Percentiles rank a stretch among this genome's conserved stretches.
Evolutionary conservation across 495 filamentous ascomycete genomes (phyloP).

Genomic region (Cryomyces minteri): DNA sequence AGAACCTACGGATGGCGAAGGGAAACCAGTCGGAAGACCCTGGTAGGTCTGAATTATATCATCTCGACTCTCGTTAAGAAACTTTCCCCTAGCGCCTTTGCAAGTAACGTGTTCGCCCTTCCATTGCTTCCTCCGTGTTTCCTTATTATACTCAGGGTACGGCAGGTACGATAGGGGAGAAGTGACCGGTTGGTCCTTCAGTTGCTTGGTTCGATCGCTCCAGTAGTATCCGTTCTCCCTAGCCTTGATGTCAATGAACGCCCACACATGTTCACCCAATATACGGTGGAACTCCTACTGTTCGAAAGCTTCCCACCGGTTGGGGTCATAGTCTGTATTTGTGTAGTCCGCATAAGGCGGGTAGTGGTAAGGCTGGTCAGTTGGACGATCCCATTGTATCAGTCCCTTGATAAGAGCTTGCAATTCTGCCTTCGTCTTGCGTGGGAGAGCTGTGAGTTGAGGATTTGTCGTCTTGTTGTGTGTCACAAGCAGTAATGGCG

Average conservation of each 20-base stretch:
- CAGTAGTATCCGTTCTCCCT: constrained; percentile 8
- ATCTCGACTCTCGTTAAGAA: constrained; percentile 25
- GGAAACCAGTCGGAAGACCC: constrained; percentile 21
- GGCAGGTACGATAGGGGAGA: constrained; percentile 22
- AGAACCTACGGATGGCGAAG: constrained; percentile 27
- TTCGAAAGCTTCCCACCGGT: constrained; percentile 20
- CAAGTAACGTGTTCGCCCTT: constrained; percentile 27
- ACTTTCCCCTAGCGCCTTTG: constrained; percentile 26
- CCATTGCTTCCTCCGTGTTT: constrained; percentile 24
- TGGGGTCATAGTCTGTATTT: constrained; percentile 19
- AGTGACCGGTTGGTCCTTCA: constrained; percentile 1
- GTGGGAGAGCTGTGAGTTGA: too few relatives aligned
- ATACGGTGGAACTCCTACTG: neutral
- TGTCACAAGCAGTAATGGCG: too few relatives aligned
- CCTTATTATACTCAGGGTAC: constrained; percentile 31
- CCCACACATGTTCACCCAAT: constrained; percentile 1
- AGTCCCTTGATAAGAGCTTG: too few relatives aligned
- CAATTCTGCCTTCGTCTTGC: too few relatives aligned
- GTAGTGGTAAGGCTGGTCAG: constrained; percentile 7
- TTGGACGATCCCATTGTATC: too few relatives aligned
- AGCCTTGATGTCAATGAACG: neutral
- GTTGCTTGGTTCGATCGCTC: constrained; percentile 5
- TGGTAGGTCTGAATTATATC: constrained; percentile 29
- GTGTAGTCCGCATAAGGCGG: constrained; percentile 18
- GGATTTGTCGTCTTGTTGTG: too few relatives aligned